These are phyloP conservation scores for Podila horticola DNA, from an alignment of 192 early-diverging fungal genomes.

Conservation along the genomic window DNA sequence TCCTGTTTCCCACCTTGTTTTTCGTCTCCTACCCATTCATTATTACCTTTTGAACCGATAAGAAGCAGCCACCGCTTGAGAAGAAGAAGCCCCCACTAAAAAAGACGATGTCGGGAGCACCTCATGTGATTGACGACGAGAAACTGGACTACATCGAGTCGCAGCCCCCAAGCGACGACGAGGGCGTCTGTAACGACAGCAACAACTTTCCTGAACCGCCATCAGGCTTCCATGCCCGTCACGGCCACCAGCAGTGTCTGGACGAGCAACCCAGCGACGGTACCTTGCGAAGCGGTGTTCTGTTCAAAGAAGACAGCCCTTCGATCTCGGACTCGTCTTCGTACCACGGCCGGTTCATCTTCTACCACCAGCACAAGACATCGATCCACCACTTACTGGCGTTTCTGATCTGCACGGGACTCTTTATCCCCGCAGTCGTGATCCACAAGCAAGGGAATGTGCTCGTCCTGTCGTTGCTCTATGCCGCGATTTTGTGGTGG, in stretches of 20 bases:
- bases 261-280: not conserved
- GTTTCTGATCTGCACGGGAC: slow-evolving; percentile 14
- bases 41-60: not conserved
- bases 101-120: slow-evolving; percentile 1
- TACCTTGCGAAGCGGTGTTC: not conserved
- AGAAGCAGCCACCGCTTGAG: not conserved
- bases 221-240: not conserved
- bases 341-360: slow-evolving; percentile 13
- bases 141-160: slow-evolving; percentile 33
- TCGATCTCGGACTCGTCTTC: not conserved
- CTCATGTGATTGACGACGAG: slow-evolving; percentile 14
- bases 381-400: not conserved
- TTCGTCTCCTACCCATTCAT: not conserved
- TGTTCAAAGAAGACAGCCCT: not conserved
- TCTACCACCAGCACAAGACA: slow-evolving; percentile 10
- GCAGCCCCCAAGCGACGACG: slow-evolving; percentile 18
- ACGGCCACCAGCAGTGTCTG: not conserved
- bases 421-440: slow-evolving; percentile 21
- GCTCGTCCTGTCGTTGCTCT: slow-evolving; percentile 15
- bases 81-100: not conserved
- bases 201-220: not conserved
- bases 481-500: slow-evolving; percentile 21
- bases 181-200: not conserved
- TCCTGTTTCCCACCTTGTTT: not conserved
- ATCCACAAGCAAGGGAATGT: slow-evolving; percentile 17